phyloP scores from a whole-genome alignment of 2,329 filamentous ascomycete genomes.

The Exutisphaerella laricina region DNA sequence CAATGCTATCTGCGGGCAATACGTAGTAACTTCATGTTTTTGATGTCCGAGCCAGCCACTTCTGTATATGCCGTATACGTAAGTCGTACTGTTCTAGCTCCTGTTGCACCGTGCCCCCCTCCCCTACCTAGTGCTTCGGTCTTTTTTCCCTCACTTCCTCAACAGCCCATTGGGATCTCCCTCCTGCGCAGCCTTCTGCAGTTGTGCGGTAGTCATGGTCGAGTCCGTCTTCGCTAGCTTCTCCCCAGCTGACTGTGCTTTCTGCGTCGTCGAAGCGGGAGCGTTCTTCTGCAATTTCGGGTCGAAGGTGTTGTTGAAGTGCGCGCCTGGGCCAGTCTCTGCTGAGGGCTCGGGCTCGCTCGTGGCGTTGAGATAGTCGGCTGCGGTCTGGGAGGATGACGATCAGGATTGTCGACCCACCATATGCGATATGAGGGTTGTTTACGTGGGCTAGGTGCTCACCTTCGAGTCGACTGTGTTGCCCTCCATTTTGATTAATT shows the following conservation, averaged over 20 bases:
- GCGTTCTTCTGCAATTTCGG: slow-evolving; percentile 14
- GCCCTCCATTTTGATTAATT: neutral
- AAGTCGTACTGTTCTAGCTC: no score
- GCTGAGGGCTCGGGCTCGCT: slow-evolving; percentile 16
- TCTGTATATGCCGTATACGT: no score
- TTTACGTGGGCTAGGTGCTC: no score
- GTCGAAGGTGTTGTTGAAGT: slow-evolving; percentile 18
- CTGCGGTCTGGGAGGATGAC: slow-evolving; percentile 5
- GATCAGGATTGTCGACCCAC: neutral
- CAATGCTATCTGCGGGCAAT: no score
- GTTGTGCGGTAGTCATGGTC: slow-evolving; percentile 15
- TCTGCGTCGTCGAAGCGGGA: neutral
- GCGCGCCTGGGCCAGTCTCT: slow-evolving; percentile 16
- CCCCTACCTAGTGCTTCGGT: no score
- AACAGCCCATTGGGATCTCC: slow-evolving; percentile 16
- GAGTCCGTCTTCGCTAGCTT: slow-evolving; percentile 15
- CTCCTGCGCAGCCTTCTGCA: slow-evolving; percentile 17
- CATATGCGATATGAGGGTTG: no score
- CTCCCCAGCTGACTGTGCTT: slow-evolving; percentile 5
- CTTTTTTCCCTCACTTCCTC: no score
- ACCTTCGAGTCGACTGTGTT: neutral
- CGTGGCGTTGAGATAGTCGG: slow-evolving; percentile 15
- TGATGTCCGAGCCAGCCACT: no score
- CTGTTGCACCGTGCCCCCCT: no score
- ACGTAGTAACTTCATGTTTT: no score